Conservation (phyloP, 352 stramenopile species). For the Pythium rhizo-oryzae region DNA sequence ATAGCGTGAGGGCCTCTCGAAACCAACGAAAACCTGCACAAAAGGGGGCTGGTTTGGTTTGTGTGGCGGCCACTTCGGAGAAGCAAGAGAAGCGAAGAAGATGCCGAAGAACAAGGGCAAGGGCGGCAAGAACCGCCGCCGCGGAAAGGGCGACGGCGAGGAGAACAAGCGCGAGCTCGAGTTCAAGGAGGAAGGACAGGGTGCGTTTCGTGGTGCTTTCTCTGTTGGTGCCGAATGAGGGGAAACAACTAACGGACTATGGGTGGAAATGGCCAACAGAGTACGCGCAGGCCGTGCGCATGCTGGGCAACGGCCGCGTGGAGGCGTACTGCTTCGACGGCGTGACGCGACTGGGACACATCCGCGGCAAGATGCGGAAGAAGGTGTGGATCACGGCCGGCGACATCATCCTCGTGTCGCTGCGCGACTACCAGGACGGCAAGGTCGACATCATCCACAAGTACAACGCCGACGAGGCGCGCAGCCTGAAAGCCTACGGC, state of each 20-base stretch:
- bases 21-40: constrained; percentile 30
- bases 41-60: not conserved
- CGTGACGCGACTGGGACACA: constrained; percentile 97
- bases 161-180: constrained; percentile 99
- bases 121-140: constrained; percentile 97
- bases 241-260: not conserved
- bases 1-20: constrained; percentile 22
- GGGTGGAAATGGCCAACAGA: constrained; percentile 54
- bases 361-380: constrained; percentile 99
- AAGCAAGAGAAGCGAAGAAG: constrained; percentile 9
- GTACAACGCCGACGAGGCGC: constrained; percentile 97
- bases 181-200: constrained; percentile 99
- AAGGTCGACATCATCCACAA: constrained; percentile 99
- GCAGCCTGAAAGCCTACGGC: constrained; percentile 99
- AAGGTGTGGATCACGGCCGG: constrained; percentile 99
- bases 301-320: constrained; percentile 98
- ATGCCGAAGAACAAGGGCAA: constrained; percentile 95
- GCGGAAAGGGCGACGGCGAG: constrained; percentile 98
- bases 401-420: constrained; percentile 99
- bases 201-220: constrained; percentile 60
- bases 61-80: not conserved
- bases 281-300: constrained; percentile 98
- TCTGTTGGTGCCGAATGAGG: not conserved
- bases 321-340: constrained; percentile 99
- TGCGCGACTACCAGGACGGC: constrained; percentile 99